A percentile compares a stretch with the other conserved stretches of the same genome.
phyloP scores from a whole-genome alignment of 306 rosid species.

The Citrullus colocynthis region DNA sequence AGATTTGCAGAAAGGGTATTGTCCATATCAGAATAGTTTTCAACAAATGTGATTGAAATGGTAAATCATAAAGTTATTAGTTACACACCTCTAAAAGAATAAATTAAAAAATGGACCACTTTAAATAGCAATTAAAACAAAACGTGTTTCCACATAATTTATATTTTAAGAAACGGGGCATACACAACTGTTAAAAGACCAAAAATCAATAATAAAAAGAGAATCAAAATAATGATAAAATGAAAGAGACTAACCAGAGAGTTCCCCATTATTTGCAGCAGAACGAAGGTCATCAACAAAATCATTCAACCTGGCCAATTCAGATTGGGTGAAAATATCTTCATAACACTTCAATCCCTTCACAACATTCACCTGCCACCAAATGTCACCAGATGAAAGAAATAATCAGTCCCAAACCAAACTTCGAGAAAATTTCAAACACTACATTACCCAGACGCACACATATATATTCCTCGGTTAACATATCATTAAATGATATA shows the following conservation, averaged over 20 bases:
- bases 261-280: conserved; percentile 86
- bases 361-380: conserved; percentile 86
- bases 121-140: neutral
- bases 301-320: conserved; percentile 52
- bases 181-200: neutral
- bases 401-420: neutral
- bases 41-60: neutral
- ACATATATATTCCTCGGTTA: no score
- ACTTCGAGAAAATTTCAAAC: neutral
- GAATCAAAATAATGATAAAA: neutral
- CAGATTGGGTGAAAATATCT: conserved; percentile 57
- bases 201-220: neutral
- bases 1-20: neutral
- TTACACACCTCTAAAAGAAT: neutral
- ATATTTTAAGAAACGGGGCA: neutral
- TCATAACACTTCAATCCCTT: conserved; percentile 86
- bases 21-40: neutral
- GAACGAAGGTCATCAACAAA: conserved; percentile 60
- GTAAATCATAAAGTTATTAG: neutral
- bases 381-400: conserved; percentile 3
- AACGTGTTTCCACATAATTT: neutral
- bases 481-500: no score
- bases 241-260: conserved; percentile 43
- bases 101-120: neutral
- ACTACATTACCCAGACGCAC: neutral